Evolutionary conservation across 257 asterid genomes (phyloP).

Genomic region (Euphrasia confusa): DNA sequence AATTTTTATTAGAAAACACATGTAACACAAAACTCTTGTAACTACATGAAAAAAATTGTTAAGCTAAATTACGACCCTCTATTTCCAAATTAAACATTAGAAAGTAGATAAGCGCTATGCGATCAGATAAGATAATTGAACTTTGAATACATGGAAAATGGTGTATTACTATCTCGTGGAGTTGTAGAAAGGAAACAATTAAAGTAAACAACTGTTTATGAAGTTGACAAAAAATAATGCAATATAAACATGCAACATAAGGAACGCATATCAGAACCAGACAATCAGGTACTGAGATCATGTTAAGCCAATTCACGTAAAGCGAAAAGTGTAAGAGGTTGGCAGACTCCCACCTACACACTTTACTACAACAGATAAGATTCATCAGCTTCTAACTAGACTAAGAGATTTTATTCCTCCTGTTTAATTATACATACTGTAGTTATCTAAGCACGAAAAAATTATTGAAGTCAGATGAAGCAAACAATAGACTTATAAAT

Average conservation of each 20-base stretch:
- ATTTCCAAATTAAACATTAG: background rate
- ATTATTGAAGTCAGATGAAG: constrained; percentile 23
- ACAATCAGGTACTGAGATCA: constrained; percentile 9
- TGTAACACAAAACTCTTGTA: constrained; percentile 12
- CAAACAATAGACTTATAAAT: constrained; percentile 5
- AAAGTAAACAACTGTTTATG: background rate
- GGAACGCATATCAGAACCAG: background rate
- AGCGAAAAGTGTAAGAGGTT: constrained; percentile 1
- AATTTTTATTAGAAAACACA: constrained; percentile 8
- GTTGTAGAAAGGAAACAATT: constrained; percentile 13
- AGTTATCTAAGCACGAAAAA: background rate
- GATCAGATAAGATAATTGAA: constrained; percentile 3
- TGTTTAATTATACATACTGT: constrained; percentile 8
- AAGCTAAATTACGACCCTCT: background rate
- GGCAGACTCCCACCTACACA: constrained; percentile 2
- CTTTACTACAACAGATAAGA: background rate
- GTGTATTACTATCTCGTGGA: background rate
- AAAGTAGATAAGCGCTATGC: background rate
- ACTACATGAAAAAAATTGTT: constrained; percentile 7
- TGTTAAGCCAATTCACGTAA: constrained; percentile 2
- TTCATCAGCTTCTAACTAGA: constrained; percentile 3
- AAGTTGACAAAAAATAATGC: background rate
- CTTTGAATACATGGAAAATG: background rate
- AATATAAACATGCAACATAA: constrained; percentile 3
- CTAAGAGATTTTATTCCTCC: constrained; percentile 1